Conservation (phyloP, 2,329 filamentous ascomycete species). For the Lachnellula occidentalis region DNA sequence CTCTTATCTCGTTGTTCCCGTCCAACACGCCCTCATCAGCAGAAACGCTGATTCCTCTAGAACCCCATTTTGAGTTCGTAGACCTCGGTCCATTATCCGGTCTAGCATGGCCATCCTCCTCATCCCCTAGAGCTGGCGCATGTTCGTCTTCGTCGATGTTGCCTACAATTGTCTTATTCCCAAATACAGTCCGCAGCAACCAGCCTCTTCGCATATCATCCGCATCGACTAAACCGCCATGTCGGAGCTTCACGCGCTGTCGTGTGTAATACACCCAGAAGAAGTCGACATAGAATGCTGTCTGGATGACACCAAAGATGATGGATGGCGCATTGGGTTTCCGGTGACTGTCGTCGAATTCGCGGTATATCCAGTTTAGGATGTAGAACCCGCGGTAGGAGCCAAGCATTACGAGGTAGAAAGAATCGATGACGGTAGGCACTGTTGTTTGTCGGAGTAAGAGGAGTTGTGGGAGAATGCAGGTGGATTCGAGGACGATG, state of each 20-base stretch:
- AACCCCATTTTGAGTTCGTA: conserved; percentile 45
- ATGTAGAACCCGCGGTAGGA: conserved; percentile 87
- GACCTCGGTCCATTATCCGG: neutral
- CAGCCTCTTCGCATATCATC: conserved; percentile 84
- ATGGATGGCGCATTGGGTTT: conserved; percentile 67
- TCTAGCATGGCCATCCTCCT: conserved; percentile 13
- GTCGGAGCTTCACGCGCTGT: conserved; percentile 87
- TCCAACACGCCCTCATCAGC: conserved; percentile 57
- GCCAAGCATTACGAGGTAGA: conserved; percentile 82
- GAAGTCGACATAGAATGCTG: conserved; percentile 85
- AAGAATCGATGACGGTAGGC: conserved; percentile 94
- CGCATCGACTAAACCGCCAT: conserved; percentile 81
- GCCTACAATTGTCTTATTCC: conserved; percentile 54
- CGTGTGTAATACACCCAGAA: conserved; percentile 95
- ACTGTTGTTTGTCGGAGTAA: conserved; percentile 92
- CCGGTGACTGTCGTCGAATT: conserved; percentile 53
- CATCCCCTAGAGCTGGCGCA: conserved; percentile 23
- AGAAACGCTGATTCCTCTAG: conserved; percentile 60
- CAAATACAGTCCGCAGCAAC: conserved; percentile 74
- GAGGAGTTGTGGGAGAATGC: conserved; percentile 84
- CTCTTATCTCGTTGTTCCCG: conserved; percentile 39
- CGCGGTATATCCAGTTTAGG: conserved; percentile 80
- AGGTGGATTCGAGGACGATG: conserved; percentile 85
- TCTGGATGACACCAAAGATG: conserved; percentile 85
- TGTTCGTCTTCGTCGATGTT: conserved; percentile 21